A percentile compares a stretch with the other conserved stretches of the same genome.
These are phyloP conservation scores for Neurospora sp. DNA, from an alignment of 2,329 filamentous ascomycete genomes.

Conservation along the genomic window DNA sequence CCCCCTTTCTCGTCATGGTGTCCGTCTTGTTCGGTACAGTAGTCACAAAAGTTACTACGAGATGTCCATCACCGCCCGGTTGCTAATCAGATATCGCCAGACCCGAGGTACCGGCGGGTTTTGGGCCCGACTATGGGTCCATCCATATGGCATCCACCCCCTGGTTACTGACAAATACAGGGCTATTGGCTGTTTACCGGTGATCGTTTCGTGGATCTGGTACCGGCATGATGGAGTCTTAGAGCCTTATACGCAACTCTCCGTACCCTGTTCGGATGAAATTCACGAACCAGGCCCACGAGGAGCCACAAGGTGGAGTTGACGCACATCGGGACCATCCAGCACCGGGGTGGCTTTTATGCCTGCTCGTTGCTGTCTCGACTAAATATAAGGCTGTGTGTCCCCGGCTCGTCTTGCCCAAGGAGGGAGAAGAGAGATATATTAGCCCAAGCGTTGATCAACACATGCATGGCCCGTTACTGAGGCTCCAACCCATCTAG, in stretches of 20 bases:
- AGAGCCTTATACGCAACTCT: not conserved
- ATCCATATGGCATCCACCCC: not conserved
- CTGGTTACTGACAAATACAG: not conserved
- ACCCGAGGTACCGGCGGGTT: not conserved
- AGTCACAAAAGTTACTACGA: not conserved
- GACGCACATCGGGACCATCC: not conserved
- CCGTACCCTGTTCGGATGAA: not conserved
- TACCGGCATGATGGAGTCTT: not conserved
- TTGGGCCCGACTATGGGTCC: not conserved
- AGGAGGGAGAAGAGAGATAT: not conserved
- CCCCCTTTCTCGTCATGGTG: not conserved
- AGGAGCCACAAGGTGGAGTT: not conserved
- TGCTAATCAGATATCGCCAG: not conserved
- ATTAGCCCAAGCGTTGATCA: not conserved
- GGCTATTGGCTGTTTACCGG: not conserved
- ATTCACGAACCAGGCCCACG: not conserved
- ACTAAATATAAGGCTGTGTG: not conserved
- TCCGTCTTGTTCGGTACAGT: not conserved
- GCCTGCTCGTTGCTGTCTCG: not conserved
- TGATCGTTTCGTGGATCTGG: not conserved
- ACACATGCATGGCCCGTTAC: not conserved
- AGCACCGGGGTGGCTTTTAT: not conserved
- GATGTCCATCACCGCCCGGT: not conserved
- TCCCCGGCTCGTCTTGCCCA: not conserved
- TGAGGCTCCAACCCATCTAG: not conserved